Evolutionary conservation across 2,329 filamentous ascomycete species (phyloP).

Genomic region (Ophiocordyceps polyrhachis-furcata): DNA sequence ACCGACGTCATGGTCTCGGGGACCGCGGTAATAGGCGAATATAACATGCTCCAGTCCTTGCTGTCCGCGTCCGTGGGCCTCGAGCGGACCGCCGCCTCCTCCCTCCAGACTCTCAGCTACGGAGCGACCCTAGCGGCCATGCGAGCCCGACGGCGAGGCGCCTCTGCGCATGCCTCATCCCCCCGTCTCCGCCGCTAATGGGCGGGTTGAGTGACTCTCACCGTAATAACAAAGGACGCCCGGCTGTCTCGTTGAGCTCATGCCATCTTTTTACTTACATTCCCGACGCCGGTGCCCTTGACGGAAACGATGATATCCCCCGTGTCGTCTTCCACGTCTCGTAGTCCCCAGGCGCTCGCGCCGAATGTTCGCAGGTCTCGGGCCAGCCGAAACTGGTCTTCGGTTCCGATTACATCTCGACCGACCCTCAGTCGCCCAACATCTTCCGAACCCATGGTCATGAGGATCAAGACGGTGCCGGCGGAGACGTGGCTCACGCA

Average conservation of each 20-base stretch:
- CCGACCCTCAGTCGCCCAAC: conserved; percentile 74
- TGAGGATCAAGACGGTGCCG: conserved; percentile 62
- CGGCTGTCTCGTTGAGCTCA: conserved; percentile 12
- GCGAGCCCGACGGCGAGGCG: conserved; percentile 22
- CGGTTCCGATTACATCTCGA: conserved; percentile 61
- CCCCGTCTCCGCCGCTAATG: neutral
- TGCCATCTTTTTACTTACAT: conserved; percentile 78
- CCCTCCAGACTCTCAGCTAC: conserved; percentile 35
- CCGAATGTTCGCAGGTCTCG: conserved; percentile 81
- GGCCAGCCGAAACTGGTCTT: conserved; percentile 62
- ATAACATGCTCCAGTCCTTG: conserved; percentile 31
- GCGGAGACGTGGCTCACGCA: conserved; percentile 58
- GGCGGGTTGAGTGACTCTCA: conserved; percentile 5
- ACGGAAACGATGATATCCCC: conserved; percentile 72
- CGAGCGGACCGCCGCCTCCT: conserved; percentile 28
- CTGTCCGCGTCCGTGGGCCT: conserved; percentile 26
- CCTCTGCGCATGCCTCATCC: conserved; percentile 9
- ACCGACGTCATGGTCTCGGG: conserved; percentile 34
- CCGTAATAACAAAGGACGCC: neutral
- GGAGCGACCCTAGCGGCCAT: conserved; percentile 33
- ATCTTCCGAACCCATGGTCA: conserved; percentile 97
- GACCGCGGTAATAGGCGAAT: conserved; percentile 33
- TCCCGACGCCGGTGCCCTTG: conserved; percentile 83
- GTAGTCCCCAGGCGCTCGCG: conserved; percentile 74
- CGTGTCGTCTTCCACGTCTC: conserved; percentile 50